Evolutionary conservation across 2,329 filamentous ascomycete genomes (phyloP).

Genomic region (Beauveria caledonica): DNA sequence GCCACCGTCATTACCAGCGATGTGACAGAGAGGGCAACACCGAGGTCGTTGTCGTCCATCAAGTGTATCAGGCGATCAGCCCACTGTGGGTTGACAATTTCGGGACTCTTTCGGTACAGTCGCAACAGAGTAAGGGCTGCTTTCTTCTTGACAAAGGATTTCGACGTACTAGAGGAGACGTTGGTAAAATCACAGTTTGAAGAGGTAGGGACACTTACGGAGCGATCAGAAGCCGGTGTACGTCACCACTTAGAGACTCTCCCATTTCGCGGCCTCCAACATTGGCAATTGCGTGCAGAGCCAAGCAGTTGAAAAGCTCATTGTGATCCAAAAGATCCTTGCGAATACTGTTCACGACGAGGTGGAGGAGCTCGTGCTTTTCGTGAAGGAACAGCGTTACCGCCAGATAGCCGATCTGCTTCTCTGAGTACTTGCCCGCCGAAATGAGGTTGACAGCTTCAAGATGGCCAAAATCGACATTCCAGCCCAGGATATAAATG

Average conservation of each 20-base stretch:
- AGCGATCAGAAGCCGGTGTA: conserved; percentile 88
- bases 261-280: conserved; percentile 96
- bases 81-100: conserved; percentile 94
- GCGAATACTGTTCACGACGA: conserved; percentile 97
- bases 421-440: conserved; percentile 94
- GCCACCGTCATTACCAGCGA: conserved; percentile 91
- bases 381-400: conserved; percentile 97
- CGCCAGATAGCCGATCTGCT: conserved; percentile 97
- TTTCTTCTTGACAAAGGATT: conserved; percentile 99
- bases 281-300: conserved; percentile 94
- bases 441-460: conserved; percentile 98
- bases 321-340: conserved; percentile 94
- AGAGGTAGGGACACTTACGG: conserved; percentile 52
- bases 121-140: conserved; percentile 87
- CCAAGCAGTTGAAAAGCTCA: conserved; percentile 94
- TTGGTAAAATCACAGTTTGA: background rate
- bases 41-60: conserved; percentile 93
- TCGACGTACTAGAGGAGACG: conserved; percentile 49
- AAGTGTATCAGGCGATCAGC: conserved; percentile 96
- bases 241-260: conserved; percentile 83
- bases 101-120: conserved; percentile 87
- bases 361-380: conserved; percentile 87
- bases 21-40: conserved; percentile 89
- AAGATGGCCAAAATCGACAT: conserved; percentile 97
- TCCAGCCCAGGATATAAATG: conserved; percentile 98